Percentiles rank a stretch among this genome's conserved stretches.
phyloP scores from a whole-genome alignment of 768 basidiomycete species.

The Melanogaster broomeanus region DNA sequence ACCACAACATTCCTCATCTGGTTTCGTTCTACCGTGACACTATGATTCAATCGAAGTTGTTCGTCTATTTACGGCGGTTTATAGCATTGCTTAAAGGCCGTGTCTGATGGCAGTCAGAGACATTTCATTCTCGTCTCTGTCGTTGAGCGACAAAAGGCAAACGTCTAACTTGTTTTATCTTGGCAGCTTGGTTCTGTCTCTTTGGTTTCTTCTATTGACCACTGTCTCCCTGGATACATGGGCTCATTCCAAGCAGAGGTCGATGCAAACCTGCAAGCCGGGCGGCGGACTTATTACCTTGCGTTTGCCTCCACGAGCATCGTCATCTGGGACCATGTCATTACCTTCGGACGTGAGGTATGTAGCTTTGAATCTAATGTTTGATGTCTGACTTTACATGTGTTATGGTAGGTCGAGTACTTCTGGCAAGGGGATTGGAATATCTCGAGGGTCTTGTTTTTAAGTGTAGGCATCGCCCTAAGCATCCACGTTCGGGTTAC shows the following conservation, averaged over 20 bases:
- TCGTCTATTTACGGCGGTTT: no score
- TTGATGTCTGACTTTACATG: not conserved
- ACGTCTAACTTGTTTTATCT: no score
- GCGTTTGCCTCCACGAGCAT: constrained; percentile 2
- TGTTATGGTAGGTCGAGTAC: constrained; percentile 31
- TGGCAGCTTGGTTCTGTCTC: not conserved
- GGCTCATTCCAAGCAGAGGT: not conserved
- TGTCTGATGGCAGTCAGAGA: no score
- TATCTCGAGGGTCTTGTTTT: constrained; percentile 38
- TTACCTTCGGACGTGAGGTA: constrained; percentile 44
- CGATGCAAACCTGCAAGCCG: not conserved
- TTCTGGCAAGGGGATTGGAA: constrained; percentile 43
- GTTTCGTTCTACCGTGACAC: no score
- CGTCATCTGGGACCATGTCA: constrained; percentile 14
- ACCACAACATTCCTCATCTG: no score
- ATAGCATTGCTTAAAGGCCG: no score
- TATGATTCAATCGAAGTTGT: no score
- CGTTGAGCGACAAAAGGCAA: no score
- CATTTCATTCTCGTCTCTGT: no score
- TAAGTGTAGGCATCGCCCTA: constrained; percentile 30
- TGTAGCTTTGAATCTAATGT: not conserved
- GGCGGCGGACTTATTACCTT: not conserved
- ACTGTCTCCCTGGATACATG: not conserved
- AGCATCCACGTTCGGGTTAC: not conserved
- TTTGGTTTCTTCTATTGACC: no score